These are phyloP conservation scores for Sapria himalayana DNA, from an alignment of 345 rosid species.

Conservation along the genomic window DNA sequence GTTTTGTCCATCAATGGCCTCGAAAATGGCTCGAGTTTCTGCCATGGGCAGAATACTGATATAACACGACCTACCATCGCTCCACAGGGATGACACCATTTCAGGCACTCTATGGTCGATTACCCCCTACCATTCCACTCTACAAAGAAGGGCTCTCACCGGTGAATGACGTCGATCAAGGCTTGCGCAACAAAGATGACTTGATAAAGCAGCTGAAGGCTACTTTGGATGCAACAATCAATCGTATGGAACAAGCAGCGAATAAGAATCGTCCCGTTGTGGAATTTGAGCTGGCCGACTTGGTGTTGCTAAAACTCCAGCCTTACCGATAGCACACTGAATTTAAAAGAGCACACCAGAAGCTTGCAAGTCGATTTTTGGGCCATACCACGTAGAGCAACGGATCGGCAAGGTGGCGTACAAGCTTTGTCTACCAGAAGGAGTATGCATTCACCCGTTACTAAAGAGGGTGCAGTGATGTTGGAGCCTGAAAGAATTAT, in stretches of 20 bases:
- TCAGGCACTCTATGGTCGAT: background rate
- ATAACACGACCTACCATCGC: background rate
- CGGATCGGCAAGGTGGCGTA: background rate
- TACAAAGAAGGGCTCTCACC: background rate
- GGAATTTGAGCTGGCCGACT: background rate
- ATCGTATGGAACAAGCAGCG: background rate
- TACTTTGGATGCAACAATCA: background rate
- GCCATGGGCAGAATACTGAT: background rate
- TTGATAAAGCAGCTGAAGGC: background rate
- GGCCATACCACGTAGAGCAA: too few relatives aligned
- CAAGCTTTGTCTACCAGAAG: background rate
- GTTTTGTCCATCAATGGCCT: background rate
- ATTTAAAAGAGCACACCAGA: background rate
- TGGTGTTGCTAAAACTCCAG: background rate
- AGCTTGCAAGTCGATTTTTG: background rate
- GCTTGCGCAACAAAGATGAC: background rate
- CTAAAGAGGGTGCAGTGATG: background rate
- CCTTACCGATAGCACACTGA: background rate
- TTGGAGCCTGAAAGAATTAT: background rate
- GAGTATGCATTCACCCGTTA: background rate
- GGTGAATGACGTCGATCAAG: background rate
- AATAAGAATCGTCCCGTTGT: rapidly evolving
- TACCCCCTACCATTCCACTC: background rate
- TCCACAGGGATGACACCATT: background rate
- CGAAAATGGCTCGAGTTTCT: background rate